Conservation (phyloP, 345 rosid genomes). For the Hypericum androsaemum region DNA sequence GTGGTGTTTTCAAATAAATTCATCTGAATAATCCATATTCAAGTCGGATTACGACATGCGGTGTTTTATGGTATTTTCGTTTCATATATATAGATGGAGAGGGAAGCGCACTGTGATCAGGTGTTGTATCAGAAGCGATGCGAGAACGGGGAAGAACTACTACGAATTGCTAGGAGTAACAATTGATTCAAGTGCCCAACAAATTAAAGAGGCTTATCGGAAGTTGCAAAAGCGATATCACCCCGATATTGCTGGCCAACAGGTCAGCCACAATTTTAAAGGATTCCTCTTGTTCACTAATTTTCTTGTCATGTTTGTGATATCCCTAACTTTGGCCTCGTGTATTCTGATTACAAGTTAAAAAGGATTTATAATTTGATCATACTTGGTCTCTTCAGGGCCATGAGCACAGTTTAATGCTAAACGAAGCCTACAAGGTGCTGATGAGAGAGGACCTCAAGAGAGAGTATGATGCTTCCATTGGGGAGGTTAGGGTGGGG, state of each 20-base stretch:
- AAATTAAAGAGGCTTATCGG: slow-evolving; percentile 51
- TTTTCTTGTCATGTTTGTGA: neutral
- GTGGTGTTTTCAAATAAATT: too few relatives aligned
- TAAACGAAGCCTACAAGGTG: slow-evolving; percentile 47
- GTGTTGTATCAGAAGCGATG: slow-evolving; percentile 18
- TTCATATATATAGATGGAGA: slow-evolving; percentile 15
- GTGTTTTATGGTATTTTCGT: neutral
- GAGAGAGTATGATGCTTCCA: slow-evolving; percentile 32
- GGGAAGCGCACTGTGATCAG: slow-evolving; percentile 17
- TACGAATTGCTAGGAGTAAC: slow-evolving; percentile 49
- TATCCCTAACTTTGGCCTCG: too few relatives aligned
- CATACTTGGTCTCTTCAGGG: slow-evolving; percentile 17
- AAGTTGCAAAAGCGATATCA: slow-evolving; percentile 55
- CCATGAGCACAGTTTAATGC: slow-evolving; percentile 34
- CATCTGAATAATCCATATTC: too few relatives aligned
- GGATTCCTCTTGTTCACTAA: neutral
- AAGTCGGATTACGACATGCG: too few relatives aligned
- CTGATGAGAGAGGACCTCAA: slow-evolving; percentile 33
- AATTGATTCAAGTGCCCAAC: slow-evolving; percentile 25
- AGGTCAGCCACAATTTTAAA: slow-evolving; percentile 21
- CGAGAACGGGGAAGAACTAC: slow-evolving; percentile 28
- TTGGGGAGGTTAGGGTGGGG: slow-evolving; percentile 21
- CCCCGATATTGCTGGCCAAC: slow-evolving; percentile 52
- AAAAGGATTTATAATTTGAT: neutral
- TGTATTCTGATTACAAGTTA: too few relatives aligned